phyloP scores from a whole-genome alignment of 192 early-diverging fungal species.

The Cladochytrium replicatum region DNA sequence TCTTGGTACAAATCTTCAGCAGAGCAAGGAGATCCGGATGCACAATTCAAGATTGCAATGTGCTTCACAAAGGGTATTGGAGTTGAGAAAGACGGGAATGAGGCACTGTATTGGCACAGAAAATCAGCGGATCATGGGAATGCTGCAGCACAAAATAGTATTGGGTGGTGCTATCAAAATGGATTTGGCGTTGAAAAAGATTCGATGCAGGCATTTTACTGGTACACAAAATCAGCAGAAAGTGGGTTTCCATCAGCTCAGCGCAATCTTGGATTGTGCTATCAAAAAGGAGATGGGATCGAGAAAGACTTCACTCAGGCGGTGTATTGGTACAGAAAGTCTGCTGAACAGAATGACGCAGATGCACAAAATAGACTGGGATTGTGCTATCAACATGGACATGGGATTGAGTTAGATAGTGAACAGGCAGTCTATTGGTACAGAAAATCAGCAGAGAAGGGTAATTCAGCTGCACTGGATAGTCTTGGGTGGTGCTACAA shows the following conservation, averaged over 20 bases:
- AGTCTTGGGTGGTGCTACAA: conserved; percentile 7
- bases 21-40: background rate
- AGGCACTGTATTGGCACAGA: conserved; percentile 12
- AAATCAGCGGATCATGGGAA: conserved; percentile 8
- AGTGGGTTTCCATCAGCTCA: conserved; percentile 12
- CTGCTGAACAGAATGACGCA: conserved; percentile 10
- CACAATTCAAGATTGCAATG: background rate
- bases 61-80: background rate
- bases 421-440: background rate
- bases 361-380: conserved; percentile 11
- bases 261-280: conserved; percentile 15
- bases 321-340: conserved; percentile 11
- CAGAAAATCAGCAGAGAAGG: conserved; percentile 9
- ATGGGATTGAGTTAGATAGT: background rate
- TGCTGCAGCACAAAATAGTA: background rate
- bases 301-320: background rate
- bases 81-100: conserved; percentile 4
- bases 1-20: background rate
- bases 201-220: conserved; percentile 16
- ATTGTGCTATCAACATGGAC: conserved; percentile 1
- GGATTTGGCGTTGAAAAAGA: conserved; percentile 19
- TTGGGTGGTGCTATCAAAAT: conserved; percentile 19
- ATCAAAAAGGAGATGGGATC: background rate
- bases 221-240: conserved; percentile 27
- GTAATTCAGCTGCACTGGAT: background rate